These are phyloP conservation scores for Cercospora sojina DNA, from an alignment of 2,329 filamentous ascomycete species.

Conservation along the genomic window DNA sequence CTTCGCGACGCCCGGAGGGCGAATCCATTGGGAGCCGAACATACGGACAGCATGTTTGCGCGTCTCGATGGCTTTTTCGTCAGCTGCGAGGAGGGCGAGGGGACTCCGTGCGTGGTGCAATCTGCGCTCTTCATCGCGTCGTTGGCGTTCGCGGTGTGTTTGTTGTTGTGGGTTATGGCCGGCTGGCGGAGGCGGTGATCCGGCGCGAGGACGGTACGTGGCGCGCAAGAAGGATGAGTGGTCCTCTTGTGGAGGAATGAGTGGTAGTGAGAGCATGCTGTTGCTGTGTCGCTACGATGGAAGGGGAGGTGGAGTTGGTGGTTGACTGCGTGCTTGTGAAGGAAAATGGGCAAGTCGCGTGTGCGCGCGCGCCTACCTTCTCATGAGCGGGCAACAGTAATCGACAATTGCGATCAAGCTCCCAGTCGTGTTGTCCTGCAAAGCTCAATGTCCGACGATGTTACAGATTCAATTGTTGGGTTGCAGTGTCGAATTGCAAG, in stretches of 20 bases:
- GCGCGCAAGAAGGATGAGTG: slow-evolving; percentile 29
- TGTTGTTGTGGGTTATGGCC: slow-evolving; percentile 31
- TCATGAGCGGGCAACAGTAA: background rate
- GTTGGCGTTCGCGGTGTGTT: slow-evolving; percentile 32
- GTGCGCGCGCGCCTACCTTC: background rate
- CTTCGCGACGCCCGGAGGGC: slow-evolving; percentile 82
- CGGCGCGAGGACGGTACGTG: slow-evolving; percentile 31
- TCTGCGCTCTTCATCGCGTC: slow-evolving; percentile 37
- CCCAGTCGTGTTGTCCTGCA: background rate
- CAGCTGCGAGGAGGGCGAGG: slow-evolving; percentile 68
- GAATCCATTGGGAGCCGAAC: slow-evolving; percentile 87
- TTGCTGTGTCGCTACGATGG: background rate
- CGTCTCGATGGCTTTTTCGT: slow-evolving; percentile 73
- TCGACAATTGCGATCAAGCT: background rate
- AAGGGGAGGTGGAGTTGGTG: background rate
- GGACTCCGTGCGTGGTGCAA: slow-evolving; percentile 51
- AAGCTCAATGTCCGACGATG: background rate
- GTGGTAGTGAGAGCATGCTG: slow-evolving; percentile 37
- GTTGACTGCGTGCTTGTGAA: background rate
- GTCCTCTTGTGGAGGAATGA: slow-evolving; percentile 35
- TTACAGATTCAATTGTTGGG: background rate
- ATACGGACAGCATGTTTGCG: slow-evolving; percentile 80
- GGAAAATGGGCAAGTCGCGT: background rate
- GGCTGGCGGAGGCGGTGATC: slow-evolving; percentile 29
- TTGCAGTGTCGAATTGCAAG: background rate